A percentile compares a stretch with the other conserved stretches of the same genome.
These are phyloP conservation scores for Fusarium hainanense DNA, from an alignment of 2,329 filamentous ascomycete species.

Conservation along the genomic window DNA sequence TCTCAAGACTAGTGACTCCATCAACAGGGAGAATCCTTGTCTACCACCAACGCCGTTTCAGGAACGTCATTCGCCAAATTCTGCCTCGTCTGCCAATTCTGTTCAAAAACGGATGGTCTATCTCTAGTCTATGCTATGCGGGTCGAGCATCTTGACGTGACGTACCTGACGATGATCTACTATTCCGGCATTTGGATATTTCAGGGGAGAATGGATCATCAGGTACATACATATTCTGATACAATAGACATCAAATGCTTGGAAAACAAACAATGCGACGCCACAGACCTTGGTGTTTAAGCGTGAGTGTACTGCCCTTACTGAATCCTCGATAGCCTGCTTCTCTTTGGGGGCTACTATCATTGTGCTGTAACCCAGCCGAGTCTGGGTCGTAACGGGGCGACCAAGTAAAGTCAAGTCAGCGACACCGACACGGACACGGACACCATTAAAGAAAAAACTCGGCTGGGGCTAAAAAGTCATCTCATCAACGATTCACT, in stretches of 20 bases:
- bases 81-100: slow-evolving; percentile 8
- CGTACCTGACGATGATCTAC: slow-evolving; percentile 30
- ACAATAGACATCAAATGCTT: not conserved
- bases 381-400: slow-evolving; percentile 17
- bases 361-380: not conserved
- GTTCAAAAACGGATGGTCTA: slow-evolving; percentile 8
- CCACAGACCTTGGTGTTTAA: slow-evolving; percentile 10
- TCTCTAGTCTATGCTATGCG: not conserved
- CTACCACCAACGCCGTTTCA: slow-evolving; percentile 43
- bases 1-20: slow-evolving; percentile 31
- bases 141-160: slow-evolving; percentile 20
- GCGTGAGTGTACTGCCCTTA: too few species aligned
- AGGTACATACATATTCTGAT: slow-evolving; percentile 2
- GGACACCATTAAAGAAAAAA: slow-evolving; percentile 6
- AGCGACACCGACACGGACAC: slow-evolving; percentile 31
- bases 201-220: slow-evolving; percentile 22
- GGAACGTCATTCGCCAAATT: slow-evolving; percentile 44
- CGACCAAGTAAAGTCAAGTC: slow-evolving; percentile 22
- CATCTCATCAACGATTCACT: slow-evolving; percentile 20
- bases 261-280: slow-evolving; percentile 1
- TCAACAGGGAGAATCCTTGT: slow-evolving; percentile 35
- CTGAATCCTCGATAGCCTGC: slow-evolving; percentile 25
- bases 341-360: slow-evolving; percentile 12
- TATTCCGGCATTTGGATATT: slow-evolving; percentile 11
- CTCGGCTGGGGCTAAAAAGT: slow-evolving; percentile 10